Conservation (phyloP, 495 filamentous ascomycete genomes). For the Peziza echinospora region DNA sequence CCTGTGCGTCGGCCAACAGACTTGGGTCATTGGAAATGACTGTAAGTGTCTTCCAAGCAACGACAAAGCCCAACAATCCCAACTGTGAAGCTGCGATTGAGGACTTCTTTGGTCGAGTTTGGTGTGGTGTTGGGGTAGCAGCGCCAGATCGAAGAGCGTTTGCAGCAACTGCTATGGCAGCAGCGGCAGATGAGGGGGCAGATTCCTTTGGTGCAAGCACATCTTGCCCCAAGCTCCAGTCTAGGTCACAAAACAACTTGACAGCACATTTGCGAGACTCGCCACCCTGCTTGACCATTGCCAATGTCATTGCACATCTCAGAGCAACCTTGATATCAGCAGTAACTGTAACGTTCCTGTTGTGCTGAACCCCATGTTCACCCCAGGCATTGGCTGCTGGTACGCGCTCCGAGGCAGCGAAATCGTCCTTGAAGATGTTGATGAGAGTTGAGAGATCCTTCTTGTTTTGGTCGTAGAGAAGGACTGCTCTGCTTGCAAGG, state of each 20-base stretch:
- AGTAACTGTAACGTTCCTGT: slow-evolving; percentile 26
- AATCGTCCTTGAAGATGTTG: slow-evolving; percentile 25
- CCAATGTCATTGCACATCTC: slow-evolving; percentile 59
- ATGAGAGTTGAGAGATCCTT: slow-evolving; percentile 34
- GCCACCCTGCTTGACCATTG: slow-evolving; percentile 35
- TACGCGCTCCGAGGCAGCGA: slow-evolving; percentile 4
- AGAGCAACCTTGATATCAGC: slow-evolving; percentile 51
- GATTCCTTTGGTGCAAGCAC: slow-evolving; percentile 3
- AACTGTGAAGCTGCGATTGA: slow-evolving; percentile 22
- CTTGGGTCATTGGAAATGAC: slow-evolving; percentile 34
- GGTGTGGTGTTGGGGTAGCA: slow-evolving; percentile 8
- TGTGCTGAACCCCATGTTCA: slow-evolving; percentile 14
- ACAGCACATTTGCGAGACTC: slow-evolving; percentile 23
- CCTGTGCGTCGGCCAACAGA: slow-evolving; percentile 26
- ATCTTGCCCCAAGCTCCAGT: slow-evolving; percentile 10
- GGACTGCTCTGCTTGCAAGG: slow-evolving; percentile 46
- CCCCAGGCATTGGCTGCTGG: slow-evolving; percentile 19
- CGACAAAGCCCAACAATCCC: slow-evolving; percentile 56
- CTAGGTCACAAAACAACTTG: slow-evolving; percentile 25
- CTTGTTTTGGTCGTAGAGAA: slow-evolving; percentile 31
- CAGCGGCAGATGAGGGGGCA: slow-evolving; percentile 6
- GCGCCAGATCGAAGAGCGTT: slow-evolving; percentile 20
- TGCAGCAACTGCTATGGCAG: slow-evolving; percentile 10
- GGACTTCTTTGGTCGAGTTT: slow-evolving; percentile 11
- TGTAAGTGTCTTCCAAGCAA: slow-evolving; percentile 47